These are phyloP conservation scores for Myxozyma monticola DNA, from an alignment of 805 yeast species.

Conservation along the genomic window DNA sequence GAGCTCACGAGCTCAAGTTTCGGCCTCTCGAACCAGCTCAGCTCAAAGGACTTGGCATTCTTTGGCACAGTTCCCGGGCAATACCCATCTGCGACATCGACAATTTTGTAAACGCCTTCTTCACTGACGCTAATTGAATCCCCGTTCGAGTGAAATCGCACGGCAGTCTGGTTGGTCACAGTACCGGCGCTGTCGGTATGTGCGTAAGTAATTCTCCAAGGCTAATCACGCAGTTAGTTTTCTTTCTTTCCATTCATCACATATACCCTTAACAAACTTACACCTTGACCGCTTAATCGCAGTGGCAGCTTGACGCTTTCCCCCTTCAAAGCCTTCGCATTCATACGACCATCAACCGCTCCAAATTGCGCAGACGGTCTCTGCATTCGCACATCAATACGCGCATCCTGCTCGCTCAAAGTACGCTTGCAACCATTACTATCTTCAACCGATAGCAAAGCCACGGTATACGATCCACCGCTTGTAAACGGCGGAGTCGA, in stretches of 20 bases:
- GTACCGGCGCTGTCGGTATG: constrained; percentile 4
- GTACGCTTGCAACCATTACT: constrained; percentile 77
- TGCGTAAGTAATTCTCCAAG: constrained; percentile 45
- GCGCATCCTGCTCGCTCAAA: constrained; percentile 61
- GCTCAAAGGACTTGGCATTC: constrained; percentile 39
- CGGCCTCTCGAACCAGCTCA: constrained; percentile 52
- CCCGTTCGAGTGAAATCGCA: constrained; percentile 27
- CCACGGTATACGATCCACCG: constrained; percentile 75
- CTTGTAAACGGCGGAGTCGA: constrained; percentile 53
- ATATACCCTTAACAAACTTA: background rate
- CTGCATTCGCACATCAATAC: constrained; percentile 66
- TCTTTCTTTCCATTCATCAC: too few relatives aligned
- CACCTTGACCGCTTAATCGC: constrained; percentile 54
- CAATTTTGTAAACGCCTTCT: constrained; percentile 52
- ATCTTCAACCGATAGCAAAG: constrained; percentile 67
- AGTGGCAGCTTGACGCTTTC: constrained; percentile 59
- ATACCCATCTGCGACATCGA: constrained; percentile 50
- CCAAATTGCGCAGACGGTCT: constrained; percentile 60
- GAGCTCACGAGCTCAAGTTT: constrained; percentile 43
- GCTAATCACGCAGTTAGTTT: constrained; percentile 30
- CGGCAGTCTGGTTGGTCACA: background rate
- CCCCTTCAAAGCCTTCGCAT: constrained; percentile 50
- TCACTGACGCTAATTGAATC: constrained; percentile 42
- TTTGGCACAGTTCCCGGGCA: constrained; percentile 51
- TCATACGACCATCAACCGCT: constrained; percentile 40